Base-by-base conservation (phyloP, 1,139 yeast genomes). In the Taphrina deformans region DNA sequence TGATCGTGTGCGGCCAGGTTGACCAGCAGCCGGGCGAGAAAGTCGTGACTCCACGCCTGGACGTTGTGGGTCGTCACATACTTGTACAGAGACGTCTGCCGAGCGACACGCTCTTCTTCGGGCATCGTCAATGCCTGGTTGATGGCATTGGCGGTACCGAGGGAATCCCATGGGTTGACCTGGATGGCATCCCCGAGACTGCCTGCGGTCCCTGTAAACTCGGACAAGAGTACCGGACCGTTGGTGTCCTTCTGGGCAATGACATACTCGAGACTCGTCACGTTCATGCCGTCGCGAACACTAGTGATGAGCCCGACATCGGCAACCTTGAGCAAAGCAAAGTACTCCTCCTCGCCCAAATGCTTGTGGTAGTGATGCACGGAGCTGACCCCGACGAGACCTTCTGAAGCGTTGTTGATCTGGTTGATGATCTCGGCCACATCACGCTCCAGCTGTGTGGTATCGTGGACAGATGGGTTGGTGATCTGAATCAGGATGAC, bases 121-220 rank as follows among this genome's bases (percentile, higher is more conserved):
- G 83, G 71, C 83, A 87, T 79, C 29, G 74, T 70, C 50, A 93
- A 79, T 61, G 92, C 83, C 66, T 83, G 85, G 73, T 91, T 81
- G 64, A 95, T 87, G 5, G 95, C 83, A 71, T 85, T 88, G 0
- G 99, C 95, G 44, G 92, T 93, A 3, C 96, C 96, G 31, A 89
- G 93, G 0, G 95, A 82, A 76, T 93, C 98, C 96, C 97, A 93
- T 14, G 99, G 99, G 72, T 93, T 95, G 44, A 93, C 96, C 70
- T 88, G 84, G 58, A 89, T 82, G 0, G 97, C 90, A 69, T 89
- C 96, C 58, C 81, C 82, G 66, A 93, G 78, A 1, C 89, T 87
- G 2, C 92, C 83, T 0, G 96, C 88, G 1, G 96, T 87, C 61
- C 99, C 99, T 53, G 96, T 88, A 73, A 93, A 93, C 77, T 93